Conservation (phyloP, 495 filamentous ascomycete genomes). For the Aspergillus heteromorphus region DNA sequence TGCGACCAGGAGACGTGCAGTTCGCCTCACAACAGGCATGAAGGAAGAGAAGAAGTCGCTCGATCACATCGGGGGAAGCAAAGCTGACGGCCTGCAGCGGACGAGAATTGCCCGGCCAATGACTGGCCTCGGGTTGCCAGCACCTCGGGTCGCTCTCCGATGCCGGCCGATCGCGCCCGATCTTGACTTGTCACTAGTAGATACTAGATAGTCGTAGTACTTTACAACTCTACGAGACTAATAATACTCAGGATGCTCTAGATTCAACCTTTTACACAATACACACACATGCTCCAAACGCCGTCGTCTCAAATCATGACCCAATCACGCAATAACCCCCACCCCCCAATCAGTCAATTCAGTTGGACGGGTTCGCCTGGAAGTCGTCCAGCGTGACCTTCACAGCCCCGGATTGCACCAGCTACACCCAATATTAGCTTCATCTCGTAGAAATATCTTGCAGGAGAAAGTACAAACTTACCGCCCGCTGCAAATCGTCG, state of each 20-base stretch:
- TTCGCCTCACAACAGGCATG: neutral
- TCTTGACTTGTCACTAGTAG: neutral
- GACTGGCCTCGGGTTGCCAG: neutral
- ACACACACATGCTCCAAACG: neutral
- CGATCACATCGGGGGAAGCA: constrained; percentile 5
- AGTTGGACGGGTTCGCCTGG: constrained; percentile 35
- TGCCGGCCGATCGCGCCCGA: constrained; percentile 25
- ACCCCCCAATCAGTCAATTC: too few relatives aligned
- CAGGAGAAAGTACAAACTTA: constrained; percentile 46
- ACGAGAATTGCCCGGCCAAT: constrained; percentile 29
- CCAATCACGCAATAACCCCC: too few relatives aligned
- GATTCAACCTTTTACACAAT: neutral
- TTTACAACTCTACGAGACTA: too few relatives aligned
- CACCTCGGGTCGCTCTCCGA: constrained; percentile 21
- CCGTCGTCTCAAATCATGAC: neutral
- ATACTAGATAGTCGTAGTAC: too few relatives aligned
- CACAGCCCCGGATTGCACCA: constrained; percentile 91
- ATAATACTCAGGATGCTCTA: too few relatives aligned
- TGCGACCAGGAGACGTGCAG: neutral
- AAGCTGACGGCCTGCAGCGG: constrained; percentile 14
- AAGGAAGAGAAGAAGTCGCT: too few relatives aligned
- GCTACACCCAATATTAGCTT: constrained; percentile 43
- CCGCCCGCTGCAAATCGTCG: constrained; percentile 83
- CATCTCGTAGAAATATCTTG: constrained; percentile 1
- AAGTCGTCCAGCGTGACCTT: constrained; percentile 76